Evolutionary conservation across 2,329 filamentous ascomycete species (phyloP).

Genomic region (Rhexocercosporidium sp.): DNA sequence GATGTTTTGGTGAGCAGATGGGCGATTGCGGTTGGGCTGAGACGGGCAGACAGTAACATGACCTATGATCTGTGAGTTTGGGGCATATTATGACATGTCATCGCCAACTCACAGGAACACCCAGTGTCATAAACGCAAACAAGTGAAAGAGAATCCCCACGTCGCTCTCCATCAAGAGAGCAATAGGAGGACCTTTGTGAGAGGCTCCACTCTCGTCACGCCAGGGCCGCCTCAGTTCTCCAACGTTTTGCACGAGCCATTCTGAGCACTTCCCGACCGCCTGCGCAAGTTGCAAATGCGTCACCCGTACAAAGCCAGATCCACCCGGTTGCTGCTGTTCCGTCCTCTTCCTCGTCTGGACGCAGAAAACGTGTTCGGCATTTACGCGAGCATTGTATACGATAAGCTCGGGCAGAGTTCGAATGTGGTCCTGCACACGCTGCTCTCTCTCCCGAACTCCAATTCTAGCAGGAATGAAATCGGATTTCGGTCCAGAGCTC

Average conservation of each 20-base stretch:
- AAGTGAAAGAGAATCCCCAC: neutral
- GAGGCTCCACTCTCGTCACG: neutral
- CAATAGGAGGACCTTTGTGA: neutral
- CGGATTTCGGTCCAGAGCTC: neutral
- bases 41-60: neutral
- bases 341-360: neutral
- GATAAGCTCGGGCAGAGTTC: neutral
- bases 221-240: neutral
- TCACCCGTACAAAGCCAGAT: neutral
- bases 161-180: neutral
- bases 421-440: neutral
- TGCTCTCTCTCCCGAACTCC: neutral
- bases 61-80: neutral
- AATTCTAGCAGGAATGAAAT: neutral
- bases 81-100: neutral
- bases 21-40: neutral
- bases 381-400: neutral
- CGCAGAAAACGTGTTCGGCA: neutral
- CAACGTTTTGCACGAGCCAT: neutral
- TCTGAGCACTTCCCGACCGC: neutral
- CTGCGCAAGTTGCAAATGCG: neutral
- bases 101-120: neutral
- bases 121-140: neutral
- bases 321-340: neutral
- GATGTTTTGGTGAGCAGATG: neutral